Conservation (phyloP, 108 stramenopile species). For the Cyclotella atomus region DNA sequence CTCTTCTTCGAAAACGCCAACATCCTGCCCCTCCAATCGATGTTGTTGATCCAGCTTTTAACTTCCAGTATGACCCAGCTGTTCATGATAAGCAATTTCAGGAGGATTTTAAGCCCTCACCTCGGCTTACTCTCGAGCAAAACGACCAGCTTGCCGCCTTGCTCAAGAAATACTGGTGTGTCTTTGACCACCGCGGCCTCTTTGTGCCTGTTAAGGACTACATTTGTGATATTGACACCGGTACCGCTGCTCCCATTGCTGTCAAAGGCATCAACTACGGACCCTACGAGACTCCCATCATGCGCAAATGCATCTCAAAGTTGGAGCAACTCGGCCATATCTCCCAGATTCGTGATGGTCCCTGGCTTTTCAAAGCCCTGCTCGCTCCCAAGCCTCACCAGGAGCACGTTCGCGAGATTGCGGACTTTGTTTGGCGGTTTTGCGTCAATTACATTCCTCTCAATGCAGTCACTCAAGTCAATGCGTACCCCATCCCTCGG, state of each 20-base stretch:
- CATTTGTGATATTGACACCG: slow-evolving; percentile 19
- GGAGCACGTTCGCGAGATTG: neutral
- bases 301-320: neutral
- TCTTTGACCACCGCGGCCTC: neutral
- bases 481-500: neutral
- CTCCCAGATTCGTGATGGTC: neutral
- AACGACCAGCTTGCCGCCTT: neutral
- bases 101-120: neutral
- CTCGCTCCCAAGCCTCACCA: slow-evolving; percentile 1
- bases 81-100: neutral
- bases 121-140: neutral
- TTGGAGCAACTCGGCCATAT: neutral
- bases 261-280: slow-evolving; percentile 3
- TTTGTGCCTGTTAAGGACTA: neutral
- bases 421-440: neutral
- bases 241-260: neutral
- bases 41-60: neutral
- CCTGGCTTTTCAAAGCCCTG: neutral
- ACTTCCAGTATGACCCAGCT: neutral
- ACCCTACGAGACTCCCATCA: neutral
- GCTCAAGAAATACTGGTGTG: slow-evolving; percentile 17
- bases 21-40: neutral
- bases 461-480: neutral
- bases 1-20: neutral
- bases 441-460: slow-evolving; percentile 11